Evolutionary conservation across 192 early-diverging fungal species (phyloP).

Genomic region (Coemansia reversa): DNA sequence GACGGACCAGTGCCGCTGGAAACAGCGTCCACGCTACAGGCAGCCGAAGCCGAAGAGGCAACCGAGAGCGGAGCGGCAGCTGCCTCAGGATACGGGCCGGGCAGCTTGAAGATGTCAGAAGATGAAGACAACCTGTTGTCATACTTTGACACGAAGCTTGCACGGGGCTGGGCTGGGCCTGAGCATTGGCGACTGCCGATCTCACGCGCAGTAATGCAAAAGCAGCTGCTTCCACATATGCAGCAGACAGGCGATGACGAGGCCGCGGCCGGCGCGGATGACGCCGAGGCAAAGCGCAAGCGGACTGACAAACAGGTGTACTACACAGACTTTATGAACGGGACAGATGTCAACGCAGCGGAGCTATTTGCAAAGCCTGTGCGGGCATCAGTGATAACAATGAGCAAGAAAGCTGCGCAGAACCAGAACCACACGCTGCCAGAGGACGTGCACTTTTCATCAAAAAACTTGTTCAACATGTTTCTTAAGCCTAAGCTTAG

Average conservation of each 20-base stretch:
- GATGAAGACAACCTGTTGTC: slow-evolving; percentile 70
- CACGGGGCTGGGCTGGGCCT: slow-evolving; percentile 89
- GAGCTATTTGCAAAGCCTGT: slow-evolving; percentile 69
- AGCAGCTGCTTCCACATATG: slow-evolving; percentile 27
- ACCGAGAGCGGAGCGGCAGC: slow-evolving; percentile 19
- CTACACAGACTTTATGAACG: slow-evolving; percentile 64
- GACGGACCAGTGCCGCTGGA: slow-evolving; percentile 44
- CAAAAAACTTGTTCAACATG: slow-evolving; percentile 62
- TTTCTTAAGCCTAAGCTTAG: slow-evolving; percentile 55
- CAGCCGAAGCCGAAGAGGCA: slow-evolving; percentile 28
- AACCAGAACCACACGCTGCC: slow-evolving; percentile 70
- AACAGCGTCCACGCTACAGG: slow-evolving; percentile 39
- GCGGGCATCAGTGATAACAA: slow-evolving; percentile 48
- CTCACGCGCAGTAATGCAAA: slow-evolving; percentile 45
- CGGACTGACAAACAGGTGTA: slow-evolving; percentile 52
- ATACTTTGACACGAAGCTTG: slow-evolving; percentile 84
- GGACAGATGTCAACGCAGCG: slow-evolving; percentile 59
- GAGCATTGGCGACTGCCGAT: slow-evolving; percentile 82
- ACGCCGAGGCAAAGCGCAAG: slow-evolving; percentile 50
- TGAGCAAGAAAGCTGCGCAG: slow-evolving; percentile 59
- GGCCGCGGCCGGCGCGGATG: slow-evolving; percentile 12
- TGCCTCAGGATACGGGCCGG: slow-evolving; percentile 11
- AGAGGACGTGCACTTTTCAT: slow-evolving; percentile 77
- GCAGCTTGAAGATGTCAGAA: slow-evolving; percentile 44
- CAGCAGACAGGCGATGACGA: slow-evolving; percentile 22